A percentile compares a stretch with the other conserved stretches of the same genome.
Conservation (phyloP, 257 asterid species). For the Echium plantagineum region DNA sequence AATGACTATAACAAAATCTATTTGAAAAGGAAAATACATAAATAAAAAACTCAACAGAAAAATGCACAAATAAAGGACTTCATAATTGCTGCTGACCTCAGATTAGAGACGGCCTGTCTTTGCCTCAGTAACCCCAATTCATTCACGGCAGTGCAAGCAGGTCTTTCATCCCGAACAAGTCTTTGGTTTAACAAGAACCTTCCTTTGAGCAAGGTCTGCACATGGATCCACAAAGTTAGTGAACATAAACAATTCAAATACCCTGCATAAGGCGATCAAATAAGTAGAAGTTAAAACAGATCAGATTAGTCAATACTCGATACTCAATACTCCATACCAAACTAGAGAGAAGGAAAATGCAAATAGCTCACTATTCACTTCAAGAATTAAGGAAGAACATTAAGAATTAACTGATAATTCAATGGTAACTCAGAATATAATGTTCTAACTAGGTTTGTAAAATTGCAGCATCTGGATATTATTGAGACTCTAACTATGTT, state of each 20-base stretch:
- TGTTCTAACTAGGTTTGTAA: too few species aligned
- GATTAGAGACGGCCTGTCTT: slow-evolving; percentile 68
- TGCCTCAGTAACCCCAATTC: slow-evolving; percentile 73
- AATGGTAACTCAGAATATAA: too few species aligned
- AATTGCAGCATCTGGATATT: too few species aligned
- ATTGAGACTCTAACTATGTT: too few species aligned
- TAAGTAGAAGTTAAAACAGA: background rate
- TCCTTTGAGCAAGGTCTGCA: slow-evolving; percentile 77
- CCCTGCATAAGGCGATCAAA: background rate
- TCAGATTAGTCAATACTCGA: background rate
- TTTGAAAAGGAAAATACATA: too few species aligned
- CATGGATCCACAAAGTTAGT: slow-evolving; percentile 4
- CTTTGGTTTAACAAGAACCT: slow-evolving; percentile 60
- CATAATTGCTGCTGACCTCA: slow-evolving; percentile 42
- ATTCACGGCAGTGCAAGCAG: slow-evolving; percentile 47
- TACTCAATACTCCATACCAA: background rate
- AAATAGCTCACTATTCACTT: background rate
- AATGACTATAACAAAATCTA: too few species aligned
- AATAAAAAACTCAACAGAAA: background rate
- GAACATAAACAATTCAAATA: background rate
- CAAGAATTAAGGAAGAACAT: too few species aligned
- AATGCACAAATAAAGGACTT: background rate
- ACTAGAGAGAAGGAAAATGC: background rate
- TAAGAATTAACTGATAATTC: too few species aligned
- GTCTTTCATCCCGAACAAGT: slow-evolving; percentile 34